These are phyloP conservation scores for Colletotrichum shisoi DNA, from an alignment of 2,329 filamentous ascomycete genomes.

Conservation along the genomic window DNA sequence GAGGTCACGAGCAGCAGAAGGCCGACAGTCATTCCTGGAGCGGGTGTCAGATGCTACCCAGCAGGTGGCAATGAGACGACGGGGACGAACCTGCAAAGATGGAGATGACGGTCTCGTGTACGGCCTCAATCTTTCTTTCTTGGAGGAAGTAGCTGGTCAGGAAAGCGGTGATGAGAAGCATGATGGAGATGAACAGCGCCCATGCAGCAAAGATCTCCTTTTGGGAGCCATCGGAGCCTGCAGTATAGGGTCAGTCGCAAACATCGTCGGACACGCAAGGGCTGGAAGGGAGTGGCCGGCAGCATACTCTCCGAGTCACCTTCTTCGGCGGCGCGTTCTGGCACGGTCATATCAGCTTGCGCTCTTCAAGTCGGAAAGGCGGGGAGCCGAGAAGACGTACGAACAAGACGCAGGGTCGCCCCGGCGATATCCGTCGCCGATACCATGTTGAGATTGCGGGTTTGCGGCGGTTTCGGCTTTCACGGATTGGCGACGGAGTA, in stretches of 20 bases:
- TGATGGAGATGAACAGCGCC: constrained; percentile 96
- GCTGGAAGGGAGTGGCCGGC: not conserved
- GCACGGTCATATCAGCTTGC: constrained; percentile 19
- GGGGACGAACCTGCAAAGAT: constrained; percentile 84
- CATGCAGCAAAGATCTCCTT: constrained; percentile 96
- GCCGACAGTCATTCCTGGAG: constrained; percentile 89
- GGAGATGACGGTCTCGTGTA: constrained; percentile 97
- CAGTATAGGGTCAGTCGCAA: constrained; percentile 31
- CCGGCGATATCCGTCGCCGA: constrained; percentile 29
- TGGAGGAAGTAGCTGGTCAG: constrained; percentile 98
- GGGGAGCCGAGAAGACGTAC: constrained; percentile 14
- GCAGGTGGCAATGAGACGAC: not conserved
- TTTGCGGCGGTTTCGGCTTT: constrained; percentile 9
- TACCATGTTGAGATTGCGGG: constrained; percentile 20
- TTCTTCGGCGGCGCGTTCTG: constrained; percentile 36
- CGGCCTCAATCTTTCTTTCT: constrained; percentile 94
- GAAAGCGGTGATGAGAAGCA: constrained; percentile 90
- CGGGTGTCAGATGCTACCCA: constrained; percentile 14
- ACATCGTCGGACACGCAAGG: constrained; percentile 12
- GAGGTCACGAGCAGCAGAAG: constrained; percentile 83
- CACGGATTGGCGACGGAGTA: constrained; percentile 36
- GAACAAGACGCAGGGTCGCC: constrained; percentile 25
- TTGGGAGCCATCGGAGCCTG: constrained; percentile 55
- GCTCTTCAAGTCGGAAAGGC: constrained; percentile 2
- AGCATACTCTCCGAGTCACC: constrained; percentile 37